Conservation (phyloP, 1,139 yeast genomes). For the Geotrichum europaeum region DNA sequence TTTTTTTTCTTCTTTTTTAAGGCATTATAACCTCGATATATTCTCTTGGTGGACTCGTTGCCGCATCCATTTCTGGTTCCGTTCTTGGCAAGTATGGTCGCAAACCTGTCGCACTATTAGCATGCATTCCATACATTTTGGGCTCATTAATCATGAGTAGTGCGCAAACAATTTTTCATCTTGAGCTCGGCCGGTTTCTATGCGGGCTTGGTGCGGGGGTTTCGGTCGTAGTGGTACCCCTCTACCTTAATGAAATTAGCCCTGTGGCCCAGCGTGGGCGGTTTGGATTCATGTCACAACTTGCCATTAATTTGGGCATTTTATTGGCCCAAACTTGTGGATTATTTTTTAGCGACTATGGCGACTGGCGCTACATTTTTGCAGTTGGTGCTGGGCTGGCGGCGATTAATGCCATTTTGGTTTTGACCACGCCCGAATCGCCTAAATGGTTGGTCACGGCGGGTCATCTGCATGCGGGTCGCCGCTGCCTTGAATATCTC, state of each 20-base stretch:
- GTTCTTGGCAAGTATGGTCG: conserved; percentile 70
- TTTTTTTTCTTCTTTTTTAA: not conserved
- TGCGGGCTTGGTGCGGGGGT: conserved; percentile 86
- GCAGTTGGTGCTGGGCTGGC: conserved; percentile 55
- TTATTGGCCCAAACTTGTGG: conserved; percentile 72
- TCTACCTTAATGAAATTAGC: conserved; percentile 72
- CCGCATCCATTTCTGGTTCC: conserved; percentile 67
- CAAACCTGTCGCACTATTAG: conserved; percentile 49
- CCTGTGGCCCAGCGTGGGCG: conserved; percentile 66
- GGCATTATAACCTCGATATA: conserved; percentile 68
- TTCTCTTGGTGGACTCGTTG: conserved; percentile 78
- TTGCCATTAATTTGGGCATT: conserved; percentile 79
- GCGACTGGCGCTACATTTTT: conserved; percentile 67
- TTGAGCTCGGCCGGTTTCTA: conserved; percentile 66
- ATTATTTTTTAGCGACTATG: conserved; percentile 54
- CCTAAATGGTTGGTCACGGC: conserved; percentile 67
- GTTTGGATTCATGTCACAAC: conserved; percentile 84
- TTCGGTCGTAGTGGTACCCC: conserved; percentile 76
- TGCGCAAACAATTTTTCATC: conserved; percentile 40
- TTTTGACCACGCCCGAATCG: conserved; percentile 58
- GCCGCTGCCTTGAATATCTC: conserved; percentile 32
- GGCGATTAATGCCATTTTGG: conserved; percentile 41
- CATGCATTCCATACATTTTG: conserved; percentile 50
- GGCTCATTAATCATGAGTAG: conserved; percentile 64
- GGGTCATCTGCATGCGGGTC: conserved; percentile 37